Conservation (phyloP, 2,329 filamentous ascomycete genomes). For the Aspergillus fructus region DNA sequence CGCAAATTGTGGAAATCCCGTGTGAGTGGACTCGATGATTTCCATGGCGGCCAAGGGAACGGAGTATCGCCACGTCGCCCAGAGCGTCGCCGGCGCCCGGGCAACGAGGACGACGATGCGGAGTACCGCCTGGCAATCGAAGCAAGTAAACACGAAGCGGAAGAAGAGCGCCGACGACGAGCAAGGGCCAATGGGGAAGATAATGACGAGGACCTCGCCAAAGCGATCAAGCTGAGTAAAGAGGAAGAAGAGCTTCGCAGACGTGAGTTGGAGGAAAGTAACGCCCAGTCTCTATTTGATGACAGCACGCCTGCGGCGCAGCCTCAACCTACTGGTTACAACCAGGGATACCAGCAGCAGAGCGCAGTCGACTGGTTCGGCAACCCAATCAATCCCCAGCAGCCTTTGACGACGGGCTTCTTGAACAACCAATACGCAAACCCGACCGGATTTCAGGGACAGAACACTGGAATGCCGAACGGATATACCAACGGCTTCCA, state of each 20-base stretch:
- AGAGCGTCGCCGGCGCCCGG: slow-evolving; percentile 50
- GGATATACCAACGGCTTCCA: slow-evolving; percentile 69
- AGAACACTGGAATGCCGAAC: slow-evolving; percentile 67
- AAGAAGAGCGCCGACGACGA: slow-evolving; percentile 80
- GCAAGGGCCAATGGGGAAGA: slow-evolving; percentile 64
- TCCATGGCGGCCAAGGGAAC: slow-evolving; percentile 44
- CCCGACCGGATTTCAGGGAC: slow-evolving; percentile 67
- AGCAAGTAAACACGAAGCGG: slow-evolving; percentile 91
- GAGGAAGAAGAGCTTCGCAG: slow-evolving; percentile 84
- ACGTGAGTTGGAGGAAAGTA: slow-evolving; percentile 81
- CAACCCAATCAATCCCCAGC: slow-evolving; percentile 82
- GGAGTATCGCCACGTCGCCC: slow-evolving; percentile 39
- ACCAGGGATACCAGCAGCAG: slow-evolving; percentile 97
- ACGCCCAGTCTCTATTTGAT: slow-evolving; percentile 85
- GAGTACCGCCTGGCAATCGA: slow-evolving; percentile 90
- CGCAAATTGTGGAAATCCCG: slow-evolving; percentile 95
- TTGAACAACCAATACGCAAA: slow-evolving; percentile 71
- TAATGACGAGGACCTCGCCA: slow-evolving; percentile 89
- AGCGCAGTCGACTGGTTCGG: slow-evolving; percentile 95
- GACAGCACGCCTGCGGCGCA: slow-evolving; percentile 63
- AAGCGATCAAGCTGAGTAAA: slow-evolving; percentile 91
- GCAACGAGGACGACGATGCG: slow-evolving; percentile 75
- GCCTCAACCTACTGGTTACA: slow-evolving; percentile 82
- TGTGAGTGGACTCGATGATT: slow-evolving; percentile 86
- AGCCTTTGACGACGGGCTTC: slow-evolving; percentile 66